Conservation (phyloP, 2,329 filamentous ascomycete species). For the Neonectria ditissima region DNA sequence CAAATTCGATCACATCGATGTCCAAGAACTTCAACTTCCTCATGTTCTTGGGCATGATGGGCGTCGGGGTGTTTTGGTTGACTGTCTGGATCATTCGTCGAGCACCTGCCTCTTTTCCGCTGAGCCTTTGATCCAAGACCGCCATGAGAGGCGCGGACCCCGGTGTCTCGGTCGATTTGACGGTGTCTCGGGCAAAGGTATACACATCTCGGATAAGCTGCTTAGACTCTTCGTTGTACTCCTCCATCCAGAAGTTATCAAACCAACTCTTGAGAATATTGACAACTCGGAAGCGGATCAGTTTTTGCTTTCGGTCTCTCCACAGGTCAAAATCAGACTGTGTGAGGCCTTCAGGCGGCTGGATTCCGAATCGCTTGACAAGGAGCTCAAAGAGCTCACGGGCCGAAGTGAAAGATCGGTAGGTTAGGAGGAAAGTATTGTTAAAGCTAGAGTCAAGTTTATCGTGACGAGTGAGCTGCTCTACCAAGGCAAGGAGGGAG, state of each 20-base stretch:
- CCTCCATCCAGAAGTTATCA: constrained; percentile 99
- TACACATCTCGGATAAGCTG: constrained; percentile 90
- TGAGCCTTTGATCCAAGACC: constrained; percentile 87
- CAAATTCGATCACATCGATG: constrained; percentile 95
- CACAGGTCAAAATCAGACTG: constrained; percentile 84
- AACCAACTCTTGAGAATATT: constrained; percentile 99
- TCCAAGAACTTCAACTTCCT: constrained; percentile 99
- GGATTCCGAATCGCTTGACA: constrained; percentile 90
- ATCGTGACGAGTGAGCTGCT: constrained; percentile 95
- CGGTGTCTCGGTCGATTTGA: constrained; percentile 93
- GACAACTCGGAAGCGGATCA: constrained; percentile 94
- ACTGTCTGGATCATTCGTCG: constrained; percentile 90
- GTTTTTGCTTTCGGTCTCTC: constrained; percentile 95
- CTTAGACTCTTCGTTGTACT: constrained; percentile 83
- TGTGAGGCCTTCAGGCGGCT: constrained; percentile 85
- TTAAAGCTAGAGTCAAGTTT: constrained; percentile 96
- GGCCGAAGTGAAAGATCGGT: constrained; percentile 92
- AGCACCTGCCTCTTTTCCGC: constrained; percentile 86
- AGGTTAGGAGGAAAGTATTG: constrained; percentile 96
- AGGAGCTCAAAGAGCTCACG: constrained; percentile 92
- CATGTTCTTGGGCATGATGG: constrained; percentile 98
- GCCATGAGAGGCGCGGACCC: constrained; percentile 87
- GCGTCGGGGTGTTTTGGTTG: constrained; percentile 82
- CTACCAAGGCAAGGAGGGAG: constrained; percentile 87
- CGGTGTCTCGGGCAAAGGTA: constrained; percentile 89